Evolutionary conservation across 768 basidiomycete genomes (phyloP), one percentile per base, ranked within the genome.

Genomic region (Lactifluus hygrophoroides): DNA sequence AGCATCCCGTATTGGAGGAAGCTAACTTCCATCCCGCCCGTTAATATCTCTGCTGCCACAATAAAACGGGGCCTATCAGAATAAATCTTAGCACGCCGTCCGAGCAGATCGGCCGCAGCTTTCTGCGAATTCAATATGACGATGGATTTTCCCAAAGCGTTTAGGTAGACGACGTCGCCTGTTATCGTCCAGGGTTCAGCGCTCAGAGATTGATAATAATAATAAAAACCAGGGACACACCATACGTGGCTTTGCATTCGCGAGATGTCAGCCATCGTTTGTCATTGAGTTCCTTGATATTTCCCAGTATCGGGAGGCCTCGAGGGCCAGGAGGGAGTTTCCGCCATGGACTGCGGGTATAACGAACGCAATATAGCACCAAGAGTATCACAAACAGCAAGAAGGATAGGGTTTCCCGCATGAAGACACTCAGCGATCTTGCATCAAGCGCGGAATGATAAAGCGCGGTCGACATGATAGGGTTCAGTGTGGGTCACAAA

Each of bases 111-210:
- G 28, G 69, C 64, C 2, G 73, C 76, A 10, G 73, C 69, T 52
- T 71, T 71, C 37, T 70, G 69, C 17, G 74, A 74, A 67, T 78
- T 82, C 21, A 83, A 66, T 57, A 82, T 67, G 47, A 83, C 69
- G 14, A 76, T 69, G 21, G 69, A 70, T n/a, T 68, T 70, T 57
- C 77, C 80, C 60, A 78, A 72, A 25, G 75, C 65, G 32, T 71
- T 72, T 57, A 78, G 76, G 23, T 77, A 77, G 28, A 84, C 73
- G 13, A 84, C 65, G 52, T 66, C 66, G 42, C 67, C 67, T 68
- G 48, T 55, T 38, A 38, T 30, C 28, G 35, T 32, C 19, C 40
- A n/a, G n/a, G n/a, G n/a, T n/a, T n/a, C n/a, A 34, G 27, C 34
- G 53, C 30, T 50, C 35, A 47, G 50, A 51, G 35, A 13, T 49